Percentiles rank a stretch among this genome's conserved stretches.
Conservation (phyloP, 2,329 filamentous ascomycete genomes). For the Fusarium denticulatum region DNA sequence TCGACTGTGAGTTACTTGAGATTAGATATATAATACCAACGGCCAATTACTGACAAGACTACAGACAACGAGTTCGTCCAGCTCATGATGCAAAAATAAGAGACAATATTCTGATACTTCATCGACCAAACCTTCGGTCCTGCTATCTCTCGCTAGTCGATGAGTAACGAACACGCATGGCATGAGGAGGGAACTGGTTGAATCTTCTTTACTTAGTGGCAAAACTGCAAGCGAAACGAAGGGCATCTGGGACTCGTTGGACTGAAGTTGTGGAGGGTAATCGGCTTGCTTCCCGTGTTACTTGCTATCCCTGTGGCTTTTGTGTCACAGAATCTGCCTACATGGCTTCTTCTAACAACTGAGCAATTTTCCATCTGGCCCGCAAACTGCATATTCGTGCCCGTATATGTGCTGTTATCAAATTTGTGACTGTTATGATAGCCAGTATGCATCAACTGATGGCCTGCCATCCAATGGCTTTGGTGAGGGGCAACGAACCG, state of each 20-base stretch:
- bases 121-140: slow-evolving; percentile 31
- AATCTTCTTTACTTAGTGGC: slow-evolving; percentile 44
- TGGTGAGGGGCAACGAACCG: slow-evolving; percentile 21
- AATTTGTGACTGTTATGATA: slow-evolving; percentile 6
- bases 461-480: neutral
- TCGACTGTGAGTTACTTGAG: slow-evolving; percentile 74
- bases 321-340: slow-evolving; percentile 31
- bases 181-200: slow-evolving; percentile 26
- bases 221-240: slow-evolving; percentile 47
- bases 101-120: slow-evolving; percentile 41
- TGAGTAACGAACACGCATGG: slow-evolving; percentile 31
- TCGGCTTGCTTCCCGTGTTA: slow-evolving; percentile 40
- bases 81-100: slow-evolving; percentile 95
- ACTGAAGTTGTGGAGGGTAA: slow-evolving; percentile 41
- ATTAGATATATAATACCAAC: neutral
- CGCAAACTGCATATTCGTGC: slow-evolving; percentile 3
- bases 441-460: slow-evolving; percentile 1
- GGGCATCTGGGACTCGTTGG: slow-evolving; percentile 40
- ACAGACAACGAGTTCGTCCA: slow-evolving; percentile 92
- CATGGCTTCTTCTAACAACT: slow-evolving; percentile 39
- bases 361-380: slow-evolving; percentile 35
- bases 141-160: slow-evolving; percentile 26
- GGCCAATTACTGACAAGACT: slow-evolving; percentile 26
- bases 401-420: neutral
- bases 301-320: slow-evolving; percentile 37